Evolutionary conservation across 108 stramenopile genomes (phyloP).

Genomic region (Aureococcus anophagefferens): DNA sequence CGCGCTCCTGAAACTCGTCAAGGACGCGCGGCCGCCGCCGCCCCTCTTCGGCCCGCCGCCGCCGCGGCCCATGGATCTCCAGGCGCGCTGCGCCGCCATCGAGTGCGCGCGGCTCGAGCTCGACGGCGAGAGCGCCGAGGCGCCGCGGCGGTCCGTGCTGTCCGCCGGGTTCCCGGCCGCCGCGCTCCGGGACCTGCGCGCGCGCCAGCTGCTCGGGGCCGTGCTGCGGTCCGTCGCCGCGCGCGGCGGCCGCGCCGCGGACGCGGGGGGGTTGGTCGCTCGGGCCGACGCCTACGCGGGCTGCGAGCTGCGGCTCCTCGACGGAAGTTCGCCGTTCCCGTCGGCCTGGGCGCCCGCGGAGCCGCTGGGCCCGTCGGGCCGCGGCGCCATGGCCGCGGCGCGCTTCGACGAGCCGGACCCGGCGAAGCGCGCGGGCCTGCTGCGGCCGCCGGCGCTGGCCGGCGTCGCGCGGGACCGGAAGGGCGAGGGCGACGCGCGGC

Average conservation of each 20-base stretch:
- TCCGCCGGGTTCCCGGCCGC: not conserved
- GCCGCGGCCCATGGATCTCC: not conserved
- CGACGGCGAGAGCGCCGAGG: not conserved
- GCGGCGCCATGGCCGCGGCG: not conserved
- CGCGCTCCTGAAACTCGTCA: not conserved
- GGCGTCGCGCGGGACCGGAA: too few relatives aligned
- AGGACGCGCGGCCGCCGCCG: not conserved
- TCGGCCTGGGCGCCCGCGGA: not conserved
- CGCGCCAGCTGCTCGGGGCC: not conserved
- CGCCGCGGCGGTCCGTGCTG: not conserved
- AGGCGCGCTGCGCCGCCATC: not conserved
- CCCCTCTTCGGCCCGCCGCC: not conserved
- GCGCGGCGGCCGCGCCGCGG: not conserved
- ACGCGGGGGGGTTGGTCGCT: too few relatives aligned
- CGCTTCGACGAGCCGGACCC: not conserved
- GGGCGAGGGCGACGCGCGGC: not conserved
- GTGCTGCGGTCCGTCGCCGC: not conserved
- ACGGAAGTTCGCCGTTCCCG: not conserved
- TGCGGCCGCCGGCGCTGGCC: not conserved
- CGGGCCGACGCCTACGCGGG: not conserved
- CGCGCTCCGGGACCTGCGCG: not conserved
- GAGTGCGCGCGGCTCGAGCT: not conserved
- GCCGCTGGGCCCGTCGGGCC: not conserved
- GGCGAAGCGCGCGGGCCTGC: not conserved
- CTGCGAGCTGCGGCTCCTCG: not conserved